A percentile compares a stretch with the other conserved stretches of the same genome.
phyloP scores from a whole-genome alignment of 2,329 filamentous ascomycete genomes.

The Colletotrichum theobromicola region DNA sequence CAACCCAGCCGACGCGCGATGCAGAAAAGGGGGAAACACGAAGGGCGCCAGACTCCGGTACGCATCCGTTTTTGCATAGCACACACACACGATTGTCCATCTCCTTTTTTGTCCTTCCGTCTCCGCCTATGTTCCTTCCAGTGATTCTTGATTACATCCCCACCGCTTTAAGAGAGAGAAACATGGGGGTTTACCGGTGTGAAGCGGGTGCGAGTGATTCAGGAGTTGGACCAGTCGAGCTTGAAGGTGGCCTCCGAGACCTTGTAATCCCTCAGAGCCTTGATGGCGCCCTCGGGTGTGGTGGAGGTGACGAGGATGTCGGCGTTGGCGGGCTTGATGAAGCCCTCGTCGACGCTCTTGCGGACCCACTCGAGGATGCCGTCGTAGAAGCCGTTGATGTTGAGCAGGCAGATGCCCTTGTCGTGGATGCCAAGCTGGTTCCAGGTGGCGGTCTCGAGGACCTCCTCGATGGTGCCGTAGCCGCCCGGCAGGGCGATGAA shows the following conservation, averaged over 20 bases:
- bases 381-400: slow-evolving; percentile 92
- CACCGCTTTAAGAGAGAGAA: background rate
- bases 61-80: slow-evolving; percentile 6
- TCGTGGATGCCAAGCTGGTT: slow-evolving; percentile 95
- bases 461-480: slow-evolving; percentile 94
- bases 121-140: background rate
- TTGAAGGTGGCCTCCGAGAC: slow-evolving; percentile 78
- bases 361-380: slow-evolving; percentile 83
- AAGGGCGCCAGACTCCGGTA: slow-evolving; percentile 17
- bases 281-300: slow-evolving; percentile 74
- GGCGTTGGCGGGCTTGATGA: slow-evolving; percentile 73
- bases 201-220: background rate
- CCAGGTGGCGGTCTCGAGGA: slow-evolving; percentile 92
- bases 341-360: slow-evolving; percentile 76
- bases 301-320: slow-evolving; percentile 81
- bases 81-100: background rate
- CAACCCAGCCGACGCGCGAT: background rate
- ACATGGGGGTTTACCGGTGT: background rate
- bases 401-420: slow-evolving; percentile 79
- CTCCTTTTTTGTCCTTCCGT: background rate
- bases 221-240: slow-evolving; percentile 74
- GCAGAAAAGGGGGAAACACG: background rate
- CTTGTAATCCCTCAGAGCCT: slow-evolving; percentile 74
- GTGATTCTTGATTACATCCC: background rate
- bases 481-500: slow-evolving; percentile 91